Percentiles rank a stretch among this genome's conserved stretches.
phyloP scores from a whole-genome alignment of 2,329 filamentous ascomycete species.

The Aspergillus hortae region DNA sequence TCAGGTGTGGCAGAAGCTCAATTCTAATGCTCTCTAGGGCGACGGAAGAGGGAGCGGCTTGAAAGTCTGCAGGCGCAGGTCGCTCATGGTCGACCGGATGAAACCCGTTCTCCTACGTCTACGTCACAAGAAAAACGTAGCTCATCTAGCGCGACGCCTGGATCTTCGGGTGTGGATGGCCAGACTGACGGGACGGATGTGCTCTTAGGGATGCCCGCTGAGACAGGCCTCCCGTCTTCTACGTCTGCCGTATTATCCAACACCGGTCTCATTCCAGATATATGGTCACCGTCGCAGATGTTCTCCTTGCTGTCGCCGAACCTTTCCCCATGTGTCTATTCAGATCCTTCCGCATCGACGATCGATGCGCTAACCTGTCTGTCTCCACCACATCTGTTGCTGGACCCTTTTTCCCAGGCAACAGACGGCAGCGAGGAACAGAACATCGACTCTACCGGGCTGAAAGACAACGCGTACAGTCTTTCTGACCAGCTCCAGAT shows the following conservation, averaged over 20 bases:
- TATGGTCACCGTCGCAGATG: background rate
- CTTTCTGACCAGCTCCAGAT: constrained; percentile 6
- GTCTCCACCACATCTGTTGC: background rate
- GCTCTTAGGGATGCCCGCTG: background rate
- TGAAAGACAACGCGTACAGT: background rate
- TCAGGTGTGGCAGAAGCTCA: background rate
- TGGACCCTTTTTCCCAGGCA: background rate
- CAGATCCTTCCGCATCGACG: background rate
- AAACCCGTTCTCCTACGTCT: background rate
- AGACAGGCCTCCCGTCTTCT: background rate
- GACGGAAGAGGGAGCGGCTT: background rate
- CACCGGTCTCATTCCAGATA: background rate
- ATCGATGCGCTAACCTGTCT: background rate
- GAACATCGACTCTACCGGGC: background rate
- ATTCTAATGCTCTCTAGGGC: background rate
- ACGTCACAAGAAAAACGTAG: background rate
- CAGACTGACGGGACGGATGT: background rate
- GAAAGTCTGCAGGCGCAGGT: background rate
- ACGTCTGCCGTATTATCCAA: background rate
- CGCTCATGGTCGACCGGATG: background rate
- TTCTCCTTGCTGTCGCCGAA: constrained; percentile 1
- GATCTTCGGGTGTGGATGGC: background rate
- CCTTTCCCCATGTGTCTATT: background rate
- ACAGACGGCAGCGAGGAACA: background rate
- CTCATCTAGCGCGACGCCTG: too few species aligned